A percentile compares a stretch with the other conserved stretches of the same genome.
phyloP scores from a whole-genome alignment of 2,329 filamentous ascomycete species.

The Teratosphaeria epicoccoides region DNA sequence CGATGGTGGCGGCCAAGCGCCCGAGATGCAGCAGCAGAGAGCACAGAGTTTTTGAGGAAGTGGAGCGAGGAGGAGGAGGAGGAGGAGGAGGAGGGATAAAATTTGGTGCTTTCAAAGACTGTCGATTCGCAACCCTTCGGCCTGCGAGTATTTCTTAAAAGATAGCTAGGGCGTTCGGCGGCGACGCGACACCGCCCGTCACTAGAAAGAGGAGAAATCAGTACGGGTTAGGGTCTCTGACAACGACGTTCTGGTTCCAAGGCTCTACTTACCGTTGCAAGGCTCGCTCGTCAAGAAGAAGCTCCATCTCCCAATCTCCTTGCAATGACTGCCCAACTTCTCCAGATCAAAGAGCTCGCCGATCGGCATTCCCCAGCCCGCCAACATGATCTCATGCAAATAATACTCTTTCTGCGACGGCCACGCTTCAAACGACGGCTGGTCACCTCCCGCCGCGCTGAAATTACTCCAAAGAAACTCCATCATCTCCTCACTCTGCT shows the following conservation, averaged over 20 bases:
- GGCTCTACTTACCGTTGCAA: not conserved
- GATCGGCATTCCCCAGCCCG: constrained; percentile 42
- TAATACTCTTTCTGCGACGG: constrained; percentile 27
- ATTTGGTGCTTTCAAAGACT: too few species aligned
- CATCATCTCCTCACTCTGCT: constrained; percentile 37
- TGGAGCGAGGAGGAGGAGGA: too few species aligned
- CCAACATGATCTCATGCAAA: constrained; percentile 39
- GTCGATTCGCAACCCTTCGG: too few species aligned
- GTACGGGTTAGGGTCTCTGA: too few species aligned
- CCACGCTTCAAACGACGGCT: constrained; percentile 30
- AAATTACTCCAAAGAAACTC: constrained; percentile 32
- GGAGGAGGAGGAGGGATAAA: too few species aligned
- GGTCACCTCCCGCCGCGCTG: constrained; percentile 28
- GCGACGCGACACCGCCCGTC: constrained; percentile 29
- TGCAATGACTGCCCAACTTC: constrained; percentile 32
- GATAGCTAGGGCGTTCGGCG: constrained; percentile 31
- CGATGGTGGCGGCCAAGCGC: too few species aligned
- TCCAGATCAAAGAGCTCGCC: constrained; percentile 43
- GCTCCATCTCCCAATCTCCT: constrained; percentile 28
- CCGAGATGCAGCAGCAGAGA: too few species aligned
- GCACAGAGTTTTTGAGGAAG: too few species aligned
- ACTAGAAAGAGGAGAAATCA: too few species aligned
- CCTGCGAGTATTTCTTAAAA: too few species aligned
- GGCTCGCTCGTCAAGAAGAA: constrained; percentile 41
- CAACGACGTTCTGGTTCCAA: too few species aligned